phyloP scores from a whole-genome alignment of 495 filamentous ascomycete species.

The Aspergillus baeticus region DNA sequence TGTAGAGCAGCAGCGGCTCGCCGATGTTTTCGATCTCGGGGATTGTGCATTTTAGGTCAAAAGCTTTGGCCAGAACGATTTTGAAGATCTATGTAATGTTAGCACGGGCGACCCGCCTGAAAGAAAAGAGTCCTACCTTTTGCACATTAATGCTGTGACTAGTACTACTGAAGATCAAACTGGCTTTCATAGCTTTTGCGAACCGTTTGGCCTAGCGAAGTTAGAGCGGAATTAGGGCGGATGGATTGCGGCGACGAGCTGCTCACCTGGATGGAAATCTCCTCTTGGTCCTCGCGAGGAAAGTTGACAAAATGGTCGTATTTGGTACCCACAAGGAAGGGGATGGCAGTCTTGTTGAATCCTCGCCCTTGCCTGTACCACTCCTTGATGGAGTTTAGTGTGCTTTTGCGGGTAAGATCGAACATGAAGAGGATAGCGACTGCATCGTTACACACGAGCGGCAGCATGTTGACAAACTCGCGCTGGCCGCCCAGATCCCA shows the following conservation, averaged over 20 bases:
- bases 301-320: conserved; percentile 99
- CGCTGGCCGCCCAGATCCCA: conserved; percentile 98
- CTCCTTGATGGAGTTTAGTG: conserved; percentile 97
- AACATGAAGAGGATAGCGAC: conserved; percentile 99
- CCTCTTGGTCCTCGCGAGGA: conserved; percentile 93
- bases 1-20: conserved; percentile 93
- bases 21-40: conserved; percentile 97
- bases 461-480: conserved; percentile 99
- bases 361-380: conserved; percentile 98
- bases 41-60: conserved; percentile 98
- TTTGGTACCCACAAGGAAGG: conserved; percentile 94
- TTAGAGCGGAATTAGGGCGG: conserved; percentile 16
- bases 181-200: conserved; percentile 96
- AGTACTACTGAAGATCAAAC: conserved; percentile 96
- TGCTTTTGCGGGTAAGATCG: conserved; percentile 95
- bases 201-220: conserved; percentile 78
- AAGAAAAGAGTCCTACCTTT: conserved; percentile 61
- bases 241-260: neutral
- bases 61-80: conserved; percentile 97
- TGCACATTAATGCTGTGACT: conserved; percentile 99
- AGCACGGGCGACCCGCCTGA: conserved; percentile 9
- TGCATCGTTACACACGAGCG: conserved; percentile 96
- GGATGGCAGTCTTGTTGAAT: conserved; percentile 99
- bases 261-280: conserved; percentile 88
- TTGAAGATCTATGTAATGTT: conserved; percentile 82